A percentile compares a stretch with the other conserved stretches of the same genome.
phyloP scores from a whole-genome alignment of 495 filamentous ascomycete species.

The Chlorociboria aeruginascens region DNA sequence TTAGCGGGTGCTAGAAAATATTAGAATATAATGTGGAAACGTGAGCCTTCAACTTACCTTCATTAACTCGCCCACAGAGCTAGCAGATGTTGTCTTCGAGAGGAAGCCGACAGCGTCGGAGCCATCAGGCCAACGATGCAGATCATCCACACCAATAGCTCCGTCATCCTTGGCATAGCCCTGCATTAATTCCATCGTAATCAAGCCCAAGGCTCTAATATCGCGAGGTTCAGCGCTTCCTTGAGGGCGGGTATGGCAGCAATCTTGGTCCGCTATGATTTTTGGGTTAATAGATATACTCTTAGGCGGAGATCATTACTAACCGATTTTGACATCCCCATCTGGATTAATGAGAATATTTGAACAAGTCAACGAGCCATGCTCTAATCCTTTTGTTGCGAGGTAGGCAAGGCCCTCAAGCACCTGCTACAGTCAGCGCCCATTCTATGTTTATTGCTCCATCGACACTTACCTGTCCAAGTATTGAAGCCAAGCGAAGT shows the following conservation, averaged over 20 bases:
- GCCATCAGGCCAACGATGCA: slow-evolving; percentile 21
- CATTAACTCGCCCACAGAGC: slow-evolving; percentile 15
- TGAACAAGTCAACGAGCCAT: slow-evolving; percentile 14
- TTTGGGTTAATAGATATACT: neutral
- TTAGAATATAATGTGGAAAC: slow-evolving; percentile 3
- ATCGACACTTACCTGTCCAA: slow-evolving; percentile 15
- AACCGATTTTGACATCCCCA: slow-evolving; percentile 3
- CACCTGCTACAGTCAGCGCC: too few species aligned
- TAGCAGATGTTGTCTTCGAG: slow-evolving; percentile 12
- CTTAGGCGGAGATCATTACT: neutral
- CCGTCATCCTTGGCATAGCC: slow-evolving; percentile 26
- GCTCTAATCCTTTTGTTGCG: slow-evolving; percentile 8
- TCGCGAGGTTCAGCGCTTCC: slow-evolving; percentile 6
- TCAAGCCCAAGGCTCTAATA: slow-evolving; percentile 17
- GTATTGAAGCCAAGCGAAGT: slow-evolving; percentile 17
- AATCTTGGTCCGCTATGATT: slow-evolving; percentile 5
- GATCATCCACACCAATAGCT: slow-evolving; percentile 22
- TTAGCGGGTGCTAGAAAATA: slow-evolving; percentile 4
- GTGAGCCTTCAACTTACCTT: slow-evolving; percentile 11
- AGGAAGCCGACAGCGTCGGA: slow-evolving; percentile 22
- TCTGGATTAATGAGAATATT: slow-evolving; percentile 13
- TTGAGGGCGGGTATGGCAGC: slow-evolving; percentile 9
- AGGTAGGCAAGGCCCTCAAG: slow-evolving; percentile 6
- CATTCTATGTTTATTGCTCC: slow-evolving; percentile 9
- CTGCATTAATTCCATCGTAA: slow-evolving; percentile 26